Evolutionary conservation across 306 rosid genomes (phyloP), one percentile per base, ranked within the genome.

Genomic region (Crataegus laevigata): DNA sequence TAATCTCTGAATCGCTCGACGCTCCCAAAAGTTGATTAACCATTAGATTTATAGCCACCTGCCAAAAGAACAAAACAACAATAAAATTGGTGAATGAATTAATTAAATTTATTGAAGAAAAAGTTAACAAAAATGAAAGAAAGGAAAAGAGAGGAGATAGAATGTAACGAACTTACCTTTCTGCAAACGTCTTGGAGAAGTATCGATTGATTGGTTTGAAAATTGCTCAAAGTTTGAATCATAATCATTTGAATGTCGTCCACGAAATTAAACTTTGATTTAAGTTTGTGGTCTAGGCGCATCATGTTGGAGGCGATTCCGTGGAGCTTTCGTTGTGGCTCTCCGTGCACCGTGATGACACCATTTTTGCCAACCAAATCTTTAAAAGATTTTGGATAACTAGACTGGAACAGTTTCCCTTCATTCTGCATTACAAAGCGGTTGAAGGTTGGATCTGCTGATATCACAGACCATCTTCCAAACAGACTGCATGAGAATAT

Each of bases 321-420:
- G 60, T 94, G 98, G 25, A 94, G 91, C 34, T 81, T 94, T 78
- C 96, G 86, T 54, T 91, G 98, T 34, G 88, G 96, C 40, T 94
- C 97, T 72, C 98, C 98, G 62, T 91, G 98, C 59, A 85, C 94
- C 8, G 98, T 91, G 81, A 94, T 94, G 61, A 94, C 89, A 45
- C 98, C 97, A 76, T 94, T 91, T 73, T 86, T 87, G 30, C 98
- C 98, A 15, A 94, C 98, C 86, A 94, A 91, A 64, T 94, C 98
- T 67, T 92, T 81, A 79, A 94, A 91, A 8, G 98, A 94, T 79
- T 94, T 94, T 0, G 98, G 98, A 63, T 94, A 94, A 75, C 91
- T 88, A 5, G 96, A 94, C 67, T 73, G 82, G 78, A 94, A 94
- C 36, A 90, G 58, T 63, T 79, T 94, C 21, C 97, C 97, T 84